phyloP scores from a whole-genome alignment of 2,329 filamentous ascomycete genomes.

The Stemphylium vesicarium region DNA sequence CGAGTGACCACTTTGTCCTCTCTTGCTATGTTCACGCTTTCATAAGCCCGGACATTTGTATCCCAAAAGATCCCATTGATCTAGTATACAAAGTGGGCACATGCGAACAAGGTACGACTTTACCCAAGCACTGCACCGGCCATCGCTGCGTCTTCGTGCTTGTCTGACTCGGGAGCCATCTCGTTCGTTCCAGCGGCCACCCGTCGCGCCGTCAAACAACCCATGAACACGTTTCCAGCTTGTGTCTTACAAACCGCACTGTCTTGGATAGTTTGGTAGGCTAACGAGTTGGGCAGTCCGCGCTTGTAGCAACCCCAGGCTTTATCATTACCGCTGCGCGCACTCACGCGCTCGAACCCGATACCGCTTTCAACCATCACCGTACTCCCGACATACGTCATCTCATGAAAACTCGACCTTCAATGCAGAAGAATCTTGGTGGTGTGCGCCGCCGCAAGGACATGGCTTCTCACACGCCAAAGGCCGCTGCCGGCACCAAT shows the following conservation, averaged over 20 bases:
- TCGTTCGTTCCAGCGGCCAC: constrained; percentile 40
- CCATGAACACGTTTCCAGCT: constrained; percentile 47
- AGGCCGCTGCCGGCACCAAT: constrained; percentile 36
- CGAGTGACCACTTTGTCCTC: constrained; percentile 41
- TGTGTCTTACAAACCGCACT: constrained; percentile 47
- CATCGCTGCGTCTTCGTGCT: constrained; percentile 29
- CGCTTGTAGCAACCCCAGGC: constrained; percentile 38
- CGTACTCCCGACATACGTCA: constrained; percentile 19
- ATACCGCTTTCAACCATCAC: constrained; percentile 17
- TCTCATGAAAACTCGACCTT: constrained; percentile 35
- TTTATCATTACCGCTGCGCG: constrained; percentile 32
- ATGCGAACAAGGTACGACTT: constrained; percentile 43
- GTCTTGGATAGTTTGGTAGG: constrained; percentile 46
- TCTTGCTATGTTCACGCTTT: constrained; percentile 39
- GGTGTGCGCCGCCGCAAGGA: constrained; percentile 28
- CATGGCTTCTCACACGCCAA: constrained; percentile 42
- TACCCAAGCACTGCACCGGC: constrained; percentile 32
- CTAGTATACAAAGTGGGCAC: constrained; percentile 33
- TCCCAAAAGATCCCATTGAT: constrained; percentile 22
- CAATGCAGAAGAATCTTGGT: constrained; percentile 29
- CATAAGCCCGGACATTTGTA: constrained; percentile 36
- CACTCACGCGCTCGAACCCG: constrained; percentile 21
- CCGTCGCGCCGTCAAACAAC: constrained; percentile 44
- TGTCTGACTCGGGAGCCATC: constrained; percentile 44
- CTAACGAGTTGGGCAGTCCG: constrained; percentile 47